Evolutionary conservation across 2,329 filamentous ascomycete species (phyloP), one percentile per base, ranked within the genome.

Genomic region (Xylariaceae sp.): DNA sequence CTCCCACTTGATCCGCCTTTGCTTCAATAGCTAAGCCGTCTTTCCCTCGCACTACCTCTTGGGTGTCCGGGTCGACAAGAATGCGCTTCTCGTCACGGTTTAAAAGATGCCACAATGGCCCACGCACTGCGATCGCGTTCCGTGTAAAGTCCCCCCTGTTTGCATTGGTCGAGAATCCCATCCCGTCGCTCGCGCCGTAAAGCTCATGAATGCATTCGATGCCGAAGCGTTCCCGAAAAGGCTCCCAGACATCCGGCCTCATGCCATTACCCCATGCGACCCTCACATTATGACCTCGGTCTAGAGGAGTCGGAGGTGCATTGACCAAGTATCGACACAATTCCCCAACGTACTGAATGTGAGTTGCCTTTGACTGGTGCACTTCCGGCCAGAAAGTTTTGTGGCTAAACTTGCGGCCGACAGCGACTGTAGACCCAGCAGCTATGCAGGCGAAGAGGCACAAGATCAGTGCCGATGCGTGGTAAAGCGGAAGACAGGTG

Each of bases 281-380:
- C 42, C 72, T 72, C 2, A 86, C 72, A 0, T 70, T 70, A 67
- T 87, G 83, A 11, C 75, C 70, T 48, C 68, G 73, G 64, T 87
- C 83, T 3, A 81, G 73, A 0, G 80, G 73, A 12, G 75, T 76
- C 0, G 80, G 78, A 1, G 86, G 84, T 1, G 80, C 79, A 3
- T 86, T 83, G 7, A 90, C 74, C 0, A 91, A 75, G 59, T 90
- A 91, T 1, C 87, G 78, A 10, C 86, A 82, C 0, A 85, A 87
- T 66, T 91, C 87, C 57, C 87, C 87, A 10, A 91, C 87, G 60
- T 91, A 91, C 30, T 87, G 81, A 53, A 90, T 84, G 53, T 79
- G 76, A 0, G 85, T 89, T 1, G 86, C 80, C 9, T 75, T 66
- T 0, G 82, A 84, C 51, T 83, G 80, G 41, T 82, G 79, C 10